Evolutionary conservation across 768 basidiomycete species (phyloP).

Genomic region (Xerocomellus intermedius): DNA sequence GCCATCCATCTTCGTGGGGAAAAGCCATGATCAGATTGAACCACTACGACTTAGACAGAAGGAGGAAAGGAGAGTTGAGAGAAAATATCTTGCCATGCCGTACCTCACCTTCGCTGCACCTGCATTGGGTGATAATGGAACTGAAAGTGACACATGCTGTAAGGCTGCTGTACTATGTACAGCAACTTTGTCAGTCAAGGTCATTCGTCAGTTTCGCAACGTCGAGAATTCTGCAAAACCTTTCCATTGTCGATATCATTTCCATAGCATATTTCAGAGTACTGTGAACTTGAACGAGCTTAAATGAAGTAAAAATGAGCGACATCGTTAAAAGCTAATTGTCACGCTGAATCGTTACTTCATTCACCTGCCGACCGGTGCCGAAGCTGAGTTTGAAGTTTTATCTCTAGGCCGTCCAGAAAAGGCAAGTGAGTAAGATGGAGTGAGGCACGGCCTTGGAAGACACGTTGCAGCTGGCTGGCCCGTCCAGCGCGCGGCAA

Average conservation of each 20-base stretch:
- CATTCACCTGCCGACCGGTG: too few relatives aligned
- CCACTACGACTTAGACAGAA: background rate
- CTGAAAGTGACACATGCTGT: background rate
- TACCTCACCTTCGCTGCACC: constrained; percentile 24
- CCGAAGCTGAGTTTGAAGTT: too few relatives aligned
- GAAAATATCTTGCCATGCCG: constrained; percentile 22
- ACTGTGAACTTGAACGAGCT: too few relatives aligned
- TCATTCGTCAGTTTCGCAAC: too few relatives aligned
- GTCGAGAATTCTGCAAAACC: too few relatives aligned
- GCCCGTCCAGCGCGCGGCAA: constrained; percentile 7
- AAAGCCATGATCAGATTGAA: constrained; percentile 18
- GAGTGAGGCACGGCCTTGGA: constrained; percentile 16
- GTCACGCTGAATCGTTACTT: too few relatives aligned
- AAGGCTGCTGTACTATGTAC: too few relatives aligned
- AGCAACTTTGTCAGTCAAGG: too few relatives aligned
- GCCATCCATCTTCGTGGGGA: constrained; percentile 22
- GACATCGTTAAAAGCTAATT: too few relatives aligned
- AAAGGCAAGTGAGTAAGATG: constrained; percentile 29
- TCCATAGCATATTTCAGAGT: too few relatives aligned
- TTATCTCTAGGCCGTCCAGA: constrained; percentile 12
- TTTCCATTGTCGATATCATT: too few relatives aligned
- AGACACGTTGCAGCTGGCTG: constrained; percentile 26
- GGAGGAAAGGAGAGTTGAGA: background rate
- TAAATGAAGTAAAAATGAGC: too few relatives aligned
- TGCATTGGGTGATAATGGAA: background rate